phyloP scores from a whole-genome alignment of 768 basidiomycete genomes.

The Tricholoma hemisulphureum region DNA sequence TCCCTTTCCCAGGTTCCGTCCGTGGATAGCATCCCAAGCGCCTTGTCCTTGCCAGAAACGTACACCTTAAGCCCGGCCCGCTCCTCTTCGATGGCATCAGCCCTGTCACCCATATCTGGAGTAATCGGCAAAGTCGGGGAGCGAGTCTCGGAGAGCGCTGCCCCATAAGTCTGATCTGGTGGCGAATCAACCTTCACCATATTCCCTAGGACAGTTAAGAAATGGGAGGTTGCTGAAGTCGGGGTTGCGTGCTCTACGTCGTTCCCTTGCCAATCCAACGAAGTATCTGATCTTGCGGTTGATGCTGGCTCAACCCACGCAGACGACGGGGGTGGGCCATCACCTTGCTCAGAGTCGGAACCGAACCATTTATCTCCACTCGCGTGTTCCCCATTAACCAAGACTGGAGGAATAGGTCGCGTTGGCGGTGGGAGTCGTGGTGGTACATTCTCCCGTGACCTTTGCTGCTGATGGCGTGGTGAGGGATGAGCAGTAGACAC shows the following conservation, averaged over 20 bases:
- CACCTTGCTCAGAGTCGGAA: constrained; percentile 8
- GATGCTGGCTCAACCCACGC: constrained; percentile 19
- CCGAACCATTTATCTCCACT: constrained; percentile 15
- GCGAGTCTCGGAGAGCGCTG: constrained; percentile 26
- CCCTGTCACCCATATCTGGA: not conserved
- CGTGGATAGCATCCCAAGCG: constrained; percentile 10
- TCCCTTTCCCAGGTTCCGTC: constrained; percentile 14
- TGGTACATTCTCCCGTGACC: not conserved
- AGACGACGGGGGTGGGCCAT: constrained; percentile 9
- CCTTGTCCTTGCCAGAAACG: constrained; percentile 15
- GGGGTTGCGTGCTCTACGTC: constrained; percentile 8
- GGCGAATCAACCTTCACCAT: constrained; percentile 7
- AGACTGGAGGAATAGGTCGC: constrained; percentile 27
- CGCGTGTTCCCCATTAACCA: constrained; percentile 14
- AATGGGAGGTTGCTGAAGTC: constrained; percentile 11
- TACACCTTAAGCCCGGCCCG: not conserved
- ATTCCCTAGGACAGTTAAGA: constrained; percentile 13
- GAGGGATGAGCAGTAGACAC: not conserved
- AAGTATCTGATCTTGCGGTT: constrained; percentile 18
- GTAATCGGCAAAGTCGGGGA: constrained; percentile 27
- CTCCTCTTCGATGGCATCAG: not conserved
- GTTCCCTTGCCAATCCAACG: constrained; percentile 5
- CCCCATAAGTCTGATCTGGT: constrained; percentile 4
- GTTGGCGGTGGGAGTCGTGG: constrained; percentile 10
- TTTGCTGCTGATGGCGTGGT: constrained; percentile 1